phyloP scores from a whole-genome alignment of 192 early-diverging fungal species.

The Linnemannia elongata region DNA sequence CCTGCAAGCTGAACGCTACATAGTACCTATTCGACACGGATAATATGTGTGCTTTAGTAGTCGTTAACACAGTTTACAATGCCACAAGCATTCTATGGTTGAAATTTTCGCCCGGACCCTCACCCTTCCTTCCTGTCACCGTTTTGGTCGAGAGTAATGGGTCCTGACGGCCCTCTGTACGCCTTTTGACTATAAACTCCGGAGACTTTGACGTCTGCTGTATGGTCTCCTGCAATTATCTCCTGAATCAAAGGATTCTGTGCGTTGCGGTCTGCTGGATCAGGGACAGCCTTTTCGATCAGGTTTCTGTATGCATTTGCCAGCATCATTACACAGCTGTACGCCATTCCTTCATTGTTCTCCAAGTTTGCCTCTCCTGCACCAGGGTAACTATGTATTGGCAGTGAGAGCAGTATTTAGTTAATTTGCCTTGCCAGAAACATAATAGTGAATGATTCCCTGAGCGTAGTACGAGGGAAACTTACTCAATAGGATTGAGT shows the following conservation, averaged over 20 bases:
- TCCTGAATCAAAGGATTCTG: neutral
- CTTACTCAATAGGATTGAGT: slow-evolving; percentile 55
- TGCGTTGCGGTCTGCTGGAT: neutral
- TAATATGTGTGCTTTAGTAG: neutral
- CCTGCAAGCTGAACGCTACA: neutral
- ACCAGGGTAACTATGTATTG: slow-evolving; percentile 52
- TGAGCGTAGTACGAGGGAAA: neutral
- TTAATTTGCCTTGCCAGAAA: neutral
- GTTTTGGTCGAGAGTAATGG: slow-evolving; percentile 21
- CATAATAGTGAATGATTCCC: neutral
- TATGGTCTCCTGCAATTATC: slow-evolving; percentile 15
- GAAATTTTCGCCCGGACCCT: neutral
- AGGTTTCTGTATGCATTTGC: slow-evolving; percentile 55
- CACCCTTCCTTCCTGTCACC: slow-evolving; percentile 35
- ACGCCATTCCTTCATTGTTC: slow-evolving; percentile 61
- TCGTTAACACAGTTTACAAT: too few species aligned
- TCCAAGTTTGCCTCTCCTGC: slow-evolving; percentile 46
- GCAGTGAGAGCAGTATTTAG: neutral
- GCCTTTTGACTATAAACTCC: neutral
- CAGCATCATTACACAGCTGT: slow-evolving; percentile 65
- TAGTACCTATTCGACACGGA: slow-evolving; percentile 13
- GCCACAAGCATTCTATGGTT: neutral
- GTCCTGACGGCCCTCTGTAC: slow-evolving; percentile 28
- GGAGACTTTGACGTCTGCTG: neutral
- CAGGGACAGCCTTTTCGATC: neutral